Base-by-base conservation (phyloP, 257 asterid species). In the Misopates orontium region DNA sequence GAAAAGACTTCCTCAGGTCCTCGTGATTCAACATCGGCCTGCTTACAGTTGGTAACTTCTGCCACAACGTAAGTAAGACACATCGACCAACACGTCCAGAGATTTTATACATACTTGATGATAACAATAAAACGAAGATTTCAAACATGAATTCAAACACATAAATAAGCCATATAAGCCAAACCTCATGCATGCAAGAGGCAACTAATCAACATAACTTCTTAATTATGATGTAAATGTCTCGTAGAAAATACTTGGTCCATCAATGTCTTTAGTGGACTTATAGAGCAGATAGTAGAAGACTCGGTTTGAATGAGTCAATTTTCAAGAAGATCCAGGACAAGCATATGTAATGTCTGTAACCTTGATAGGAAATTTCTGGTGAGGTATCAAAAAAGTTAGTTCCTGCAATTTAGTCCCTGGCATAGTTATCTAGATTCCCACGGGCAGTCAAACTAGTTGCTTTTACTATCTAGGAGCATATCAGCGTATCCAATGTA, bases 21-120 rank as follows among this genome's bases (percentile, higher is more conserved):
- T 75, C 92, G 80, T 89, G 79, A 66, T 41, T 88, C 95, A 71
- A 69, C 14, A 58, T 84, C 87, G 68, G 86, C 97, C 99, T 90
- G 96, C 96, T 90, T 68, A 90, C 82, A 87, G 88, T 88, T 82
- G 77, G 86, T 82, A 93, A 85, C 95, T 83, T 94, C 95, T 90
- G 96, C 95, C 96, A 90, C 83, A 88, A 78, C 60, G 91, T 93
- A 86, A 87, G 96, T 88, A 87, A 90, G 95, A 82, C 85, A 80
- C 85, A 79, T 86, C 91, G 84, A 87, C 87, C 75, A 75, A 85
- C 69, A 81, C 75, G 80, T 75, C 86, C 80, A 84, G n/a, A 68
- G 66, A 84, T 49, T 18, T 62, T 71, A 82, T 68, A 66, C 69
- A 64, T 41, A 66, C 69, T 75, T 56, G 67, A 41, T 71, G 63